Base-by-base conservation (phyloP, 768 basidiomycete species). In the Auricularia sp. region DNA sequence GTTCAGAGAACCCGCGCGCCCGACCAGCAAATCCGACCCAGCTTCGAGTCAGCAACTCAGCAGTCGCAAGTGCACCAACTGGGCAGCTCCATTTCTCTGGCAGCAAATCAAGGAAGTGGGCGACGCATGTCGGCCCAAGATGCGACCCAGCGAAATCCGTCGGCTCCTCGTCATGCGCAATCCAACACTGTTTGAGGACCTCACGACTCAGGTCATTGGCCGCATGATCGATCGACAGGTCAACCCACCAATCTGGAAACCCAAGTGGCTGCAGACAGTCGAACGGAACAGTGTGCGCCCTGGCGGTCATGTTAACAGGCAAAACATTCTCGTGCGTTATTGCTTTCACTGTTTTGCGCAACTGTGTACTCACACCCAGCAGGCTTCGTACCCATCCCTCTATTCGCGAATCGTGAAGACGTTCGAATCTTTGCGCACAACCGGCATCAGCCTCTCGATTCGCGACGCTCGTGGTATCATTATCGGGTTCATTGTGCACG, bases 401-500 rank as follows among this genome's bases (percentile, higher is more conserved):
- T 61, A 68, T 1, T 44, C 68, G 34, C 42, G 54, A 21, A 69
- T 75, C 63, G 67, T 58, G 18, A 51, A 34, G 5, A 67, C 65
- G 8, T 65, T 75, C 5, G 35, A 58, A 34, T n/a, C 42, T 6
- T 65, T 76, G 14, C 70, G 70, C 14, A 69, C 67, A 3, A 44
- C 65, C 10, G 70, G 71, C 1, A 65, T 67, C 16, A 44, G 73
- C 4, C 35, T 79, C 1, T 68, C 69, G 3, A 24, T 76, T 3
- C 44, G 70, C 14, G 72, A 73, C 3, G 68, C 70, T 6, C 69
- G 72, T 0, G 76, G 66, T 0, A 65, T 78, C n/a, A 70, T 77
- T 51, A 63, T 78, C 39, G 74, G 73, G 0, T 67, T 54, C 3
- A 72, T 78, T 47, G 16, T 65, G 10, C 21, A 69, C 16, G 63